A percentile compares a stretch with the other conserved stretches of the same genome.
Conservation (phyloP, 345 rosid species). For the Erysimum cheiranthoides region DNA sequence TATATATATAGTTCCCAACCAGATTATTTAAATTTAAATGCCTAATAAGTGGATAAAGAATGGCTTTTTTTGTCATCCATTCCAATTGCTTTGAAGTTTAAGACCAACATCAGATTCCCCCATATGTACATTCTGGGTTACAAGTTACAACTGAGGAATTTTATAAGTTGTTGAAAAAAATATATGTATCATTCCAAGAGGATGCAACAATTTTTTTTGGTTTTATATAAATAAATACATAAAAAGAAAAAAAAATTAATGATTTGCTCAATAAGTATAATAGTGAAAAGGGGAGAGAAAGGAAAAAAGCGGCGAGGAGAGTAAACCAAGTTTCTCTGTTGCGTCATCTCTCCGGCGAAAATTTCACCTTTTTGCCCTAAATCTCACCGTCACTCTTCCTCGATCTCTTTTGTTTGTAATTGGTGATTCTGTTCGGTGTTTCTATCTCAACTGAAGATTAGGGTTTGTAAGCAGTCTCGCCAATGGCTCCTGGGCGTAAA, state of each 20-base stretch:
- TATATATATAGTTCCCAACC: too few species aligned
- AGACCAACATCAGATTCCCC: too few species aligned
- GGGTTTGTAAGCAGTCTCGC: slow-evolving; percentile 37
- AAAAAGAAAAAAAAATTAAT: background rate
- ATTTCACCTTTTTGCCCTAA: background rate
- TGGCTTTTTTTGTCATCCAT: too few species aligned
- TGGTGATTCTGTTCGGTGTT: background rate
- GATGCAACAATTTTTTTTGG: too few species aligned
- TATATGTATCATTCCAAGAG: too few species aligned
- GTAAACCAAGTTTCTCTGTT: slow-evolving; percentile 28
- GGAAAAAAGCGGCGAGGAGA: slow-evolving; percentile 35
- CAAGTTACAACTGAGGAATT: too few species aligned
- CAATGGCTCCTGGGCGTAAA: slow-evolving; percentile 82
- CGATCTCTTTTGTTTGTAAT: slow-evolving; percentile 4
- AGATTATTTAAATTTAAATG: too few species aligned
- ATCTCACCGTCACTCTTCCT: background rate
- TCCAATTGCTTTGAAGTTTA: too few species aligned
- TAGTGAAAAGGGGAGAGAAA: slow-evolving; percentile 3
- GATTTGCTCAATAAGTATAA: background rate
- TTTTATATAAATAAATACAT: background rate
- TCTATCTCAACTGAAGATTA: slow-evolving; percentile 24
- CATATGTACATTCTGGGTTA: too few species aligned
- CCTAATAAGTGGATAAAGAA: too few species aligned
- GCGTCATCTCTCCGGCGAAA: slow-evolving; percentile 24
- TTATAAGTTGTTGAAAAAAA: too few species aligned